phyloP scores from a whole-genome alignment of 768 basidiomycete species.

The Cystobasidium onofrii region DNA sequence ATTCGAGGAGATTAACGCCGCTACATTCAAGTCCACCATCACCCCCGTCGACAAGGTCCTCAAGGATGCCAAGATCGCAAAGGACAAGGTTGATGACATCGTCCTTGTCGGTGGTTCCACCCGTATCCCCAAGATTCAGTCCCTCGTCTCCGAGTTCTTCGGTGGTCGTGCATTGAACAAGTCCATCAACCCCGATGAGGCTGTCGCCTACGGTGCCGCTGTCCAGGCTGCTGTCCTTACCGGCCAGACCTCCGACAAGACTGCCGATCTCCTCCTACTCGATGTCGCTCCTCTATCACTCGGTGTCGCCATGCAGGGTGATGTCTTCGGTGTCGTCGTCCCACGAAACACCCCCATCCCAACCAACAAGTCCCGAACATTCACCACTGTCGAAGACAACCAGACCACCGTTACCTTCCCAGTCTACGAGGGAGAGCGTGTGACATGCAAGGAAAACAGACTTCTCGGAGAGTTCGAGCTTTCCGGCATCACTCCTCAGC shows the following conservation, averaged over 20 bases:
- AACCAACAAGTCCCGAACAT: slow-evolving; percentile 95
- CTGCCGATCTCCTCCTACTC: slow-evolving; percentile 92
- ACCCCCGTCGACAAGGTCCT: slow-evolving; percentile 98
- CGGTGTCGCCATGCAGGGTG: slow-evolving; percentile 99
- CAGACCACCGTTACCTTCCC: slow-evolving; percentile 99
- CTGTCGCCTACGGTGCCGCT: slow-evolving; percentile 98
- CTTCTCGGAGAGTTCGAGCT: slow-evolving; percentile 99
- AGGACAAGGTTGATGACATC: slow-evolving; percentile 76
- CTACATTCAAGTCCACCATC: slow-evolving; percentile 89
- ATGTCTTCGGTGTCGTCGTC: slow-evolving; percentile 98
- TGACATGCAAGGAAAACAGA: slow-evolving; percentile 98
- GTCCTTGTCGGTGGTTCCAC: slow-evolving; percentile 99
- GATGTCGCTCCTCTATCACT: slow-evolving; percentile 97
- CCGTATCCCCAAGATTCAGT: slow-evolving; percentile 98
- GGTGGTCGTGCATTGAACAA: slow-evolving; percentile 97
- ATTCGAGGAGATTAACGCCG: slow-evolving; percentile 98
- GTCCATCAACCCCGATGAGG: slow-evolving; percentile 99
- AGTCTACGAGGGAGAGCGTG: slow-evolving; percentile 99
- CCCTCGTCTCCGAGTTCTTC: slow-evolving; percentile 97
- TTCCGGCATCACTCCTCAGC: slow-evolving; percentile 97
- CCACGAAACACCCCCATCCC: slow-evolving; percentile 99
- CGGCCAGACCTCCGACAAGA: slow-evolving; percentile 97
- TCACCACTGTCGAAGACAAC: slow-evolving; percentile 99
- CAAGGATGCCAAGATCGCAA: slow-evolving; percentile 94
- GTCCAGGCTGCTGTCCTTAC: slow-evolving; percentile 99